Conservation (phyloP, 2,329 filamentous ascomycete species). For the Pseudogymnoascus sp. region DNA sequence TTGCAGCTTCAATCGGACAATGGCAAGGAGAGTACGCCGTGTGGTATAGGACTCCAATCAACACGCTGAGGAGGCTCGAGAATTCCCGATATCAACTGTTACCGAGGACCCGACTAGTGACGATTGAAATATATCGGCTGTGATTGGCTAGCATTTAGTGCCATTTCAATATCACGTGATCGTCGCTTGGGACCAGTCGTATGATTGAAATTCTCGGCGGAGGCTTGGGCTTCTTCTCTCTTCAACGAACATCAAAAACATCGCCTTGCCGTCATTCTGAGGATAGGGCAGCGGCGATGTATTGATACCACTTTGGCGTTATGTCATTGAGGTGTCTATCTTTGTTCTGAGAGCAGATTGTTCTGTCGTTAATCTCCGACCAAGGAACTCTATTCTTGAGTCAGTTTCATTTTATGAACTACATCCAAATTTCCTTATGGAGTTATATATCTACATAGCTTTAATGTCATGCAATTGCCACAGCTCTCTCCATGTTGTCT, state of each 20-base stretch:
- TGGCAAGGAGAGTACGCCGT: constrained; percentile 8
- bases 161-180: constrained; percentile 15
- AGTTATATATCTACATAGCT: neutral
- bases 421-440: constrained; percentile 18
- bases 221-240: constrained; percentile 15
- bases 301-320: constrained; percentile 21
- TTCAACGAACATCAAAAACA: constrained; percentile 27
- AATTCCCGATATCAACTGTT: constrained; percentile 9
- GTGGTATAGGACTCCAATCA: constrained; percentile 4
- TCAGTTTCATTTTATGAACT: constrained; percentile 36
- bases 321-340: constrained; percentile 24
- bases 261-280: constrained; percentile 25
- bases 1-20: constrained; percentile 3
- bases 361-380: constrained; percentile 36
- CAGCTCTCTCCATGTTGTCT: neutral
- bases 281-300: constrained; percentile 24
- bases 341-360: constrained; percentile 29
- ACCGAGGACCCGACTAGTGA: constrained; percentile 8
- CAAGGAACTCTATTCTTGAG: constrained; percentile 29
- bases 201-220: constrained; percentile 16
- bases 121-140: constrained; percentile 5
- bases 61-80: constrained; percentile 5
- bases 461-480: neutral
- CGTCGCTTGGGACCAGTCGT: neutral
- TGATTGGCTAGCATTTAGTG: neutral